Conservation (phyloP, 2,329 filamentous ascomycete species). For the Calonectria pauciramosa region DNA sequence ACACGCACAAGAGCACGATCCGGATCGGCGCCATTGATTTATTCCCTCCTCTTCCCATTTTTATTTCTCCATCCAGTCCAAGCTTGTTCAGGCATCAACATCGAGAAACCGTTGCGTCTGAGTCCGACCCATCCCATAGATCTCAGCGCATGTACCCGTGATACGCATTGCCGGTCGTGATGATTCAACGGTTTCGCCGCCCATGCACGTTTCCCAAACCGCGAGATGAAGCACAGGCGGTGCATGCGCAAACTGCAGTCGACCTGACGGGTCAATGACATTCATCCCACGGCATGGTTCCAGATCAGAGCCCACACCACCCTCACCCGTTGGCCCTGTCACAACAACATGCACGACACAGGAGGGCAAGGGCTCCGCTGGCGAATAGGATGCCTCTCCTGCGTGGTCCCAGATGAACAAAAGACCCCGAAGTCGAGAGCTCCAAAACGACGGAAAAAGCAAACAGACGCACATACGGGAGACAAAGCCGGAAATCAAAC, state of each 20-base stretch:
- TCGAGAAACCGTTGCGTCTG: background rate
- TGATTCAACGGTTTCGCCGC: slow-evolving; percentile 22
- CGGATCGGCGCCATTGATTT: slow-evolving; percentile 33
- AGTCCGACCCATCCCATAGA: background rate
- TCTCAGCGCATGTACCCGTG: background rate
- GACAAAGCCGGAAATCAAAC: slow-evolving; percentile 4
- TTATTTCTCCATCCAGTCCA: slow-evolving; percentile 5
- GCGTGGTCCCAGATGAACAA: slow-evolving; percentile 36
- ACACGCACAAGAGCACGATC: slow-evolving; percentile 23
- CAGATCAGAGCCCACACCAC: slow-evolving; percentile 20
- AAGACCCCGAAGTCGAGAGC: slow-evolving; percentile 16
- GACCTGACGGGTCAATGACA: background rate
- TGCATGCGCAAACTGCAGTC: slow-evolving; percentile 1
- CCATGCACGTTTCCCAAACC: background rate
- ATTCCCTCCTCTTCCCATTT: background rate
- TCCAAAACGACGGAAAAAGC: slow-evolving; percentile 6
- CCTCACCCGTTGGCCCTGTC: slow-evolving; percentile 35
- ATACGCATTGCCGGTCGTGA: background rate
- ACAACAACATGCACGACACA: slow-evolving; percentile 43
- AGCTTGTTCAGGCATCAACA: background rate
- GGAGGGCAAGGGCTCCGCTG: slow-evolving; percentile 35
- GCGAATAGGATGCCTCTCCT: slow-evolving; percentile 40
- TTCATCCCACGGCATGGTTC: slow-evolving; percentile 3
- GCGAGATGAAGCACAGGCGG: background rate
- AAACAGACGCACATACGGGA: slow-evolving; percentile 17